Evolutionary conservation across 805 yeast genomes (phyloP), one percentile per base, ranked within the genome.

Genomic region (Komagataella mondaviorum): DNA sequence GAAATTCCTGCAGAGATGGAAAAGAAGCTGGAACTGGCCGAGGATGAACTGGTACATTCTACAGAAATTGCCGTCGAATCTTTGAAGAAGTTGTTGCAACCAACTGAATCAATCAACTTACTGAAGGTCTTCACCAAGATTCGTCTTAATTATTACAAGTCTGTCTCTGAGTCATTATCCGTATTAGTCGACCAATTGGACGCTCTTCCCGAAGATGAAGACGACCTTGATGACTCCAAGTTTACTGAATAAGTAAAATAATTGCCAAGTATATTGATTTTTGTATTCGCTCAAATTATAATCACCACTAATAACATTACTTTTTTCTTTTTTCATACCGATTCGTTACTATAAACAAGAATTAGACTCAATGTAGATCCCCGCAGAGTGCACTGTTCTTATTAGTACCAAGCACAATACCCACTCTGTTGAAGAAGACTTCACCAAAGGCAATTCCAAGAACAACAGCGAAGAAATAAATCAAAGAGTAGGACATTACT

Each of bases 11-110:
- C 78, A 51, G 71, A 69, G 46, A 72, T 81, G 56, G 69, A 71
- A 54, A 74, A 72, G 55, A 78, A 76, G 51, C 67, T 78, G 56
- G 81, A 80, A 53, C 63, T 69, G 16, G 72, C 72, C 54, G 95
- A 86, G 65, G 95, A 86, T 62, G 91, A 84, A 55, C 76, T 86
- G 56, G 93, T 86, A 43, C 77, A 81, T 57, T 87, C 88, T 23
- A 85, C 89, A 3, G 83, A 85, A 52, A 69, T 75, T 23, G 93
- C 95, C 0, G 93, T 85, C n/a, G 77, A 79, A 58, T 79, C 81
- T 51, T 85, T 86, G 93, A 80, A 83, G 64, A 78, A 75, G 56
- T 70, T 86, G 52, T 78, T 86, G 56, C 78, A 76, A 55, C 88
- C 90, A 22, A 71, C 80, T 8, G 85, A 83, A 63, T 71, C 80